Evolutionary conservation across 305 asterid species (phyloP).

Genomic region (Plantago lanceolata): DNA sequence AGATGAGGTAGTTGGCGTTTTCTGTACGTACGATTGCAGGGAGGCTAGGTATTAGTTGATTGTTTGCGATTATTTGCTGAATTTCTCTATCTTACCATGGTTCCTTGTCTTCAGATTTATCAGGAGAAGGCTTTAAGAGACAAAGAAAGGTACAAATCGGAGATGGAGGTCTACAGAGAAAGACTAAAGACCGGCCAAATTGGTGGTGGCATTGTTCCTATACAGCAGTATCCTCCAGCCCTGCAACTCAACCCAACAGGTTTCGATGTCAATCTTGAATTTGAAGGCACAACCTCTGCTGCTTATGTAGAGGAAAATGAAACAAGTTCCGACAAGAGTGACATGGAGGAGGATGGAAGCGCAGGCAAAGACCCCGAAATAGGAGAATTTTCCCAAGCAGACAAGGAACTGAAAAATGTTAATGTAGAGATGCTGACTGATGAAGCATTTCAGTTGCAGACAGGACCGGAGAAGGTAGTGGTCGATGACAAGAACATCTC

Average conservation of each 20-base stretch:
- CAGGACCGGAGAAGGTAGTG: slow-evolving; percentile 10
- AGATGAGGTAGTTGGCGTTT: no score
- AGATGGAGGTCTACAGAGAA: slow-evolving; percentile 62
- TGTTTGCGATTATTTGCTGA: no score
- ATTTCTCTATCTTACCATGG: not conserved
- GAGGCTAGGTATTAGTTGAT: not conserved
- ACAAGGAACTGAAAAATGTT: slow-evolving; percentile 31
- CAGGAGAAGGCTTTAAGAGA: slow-evolving; percentile 69
- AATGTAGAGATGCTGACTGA: slow-evolving; percentile 35
- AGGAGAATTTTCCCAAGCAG: slow-evolving; percentile 24
- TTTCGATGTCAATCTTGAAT: slow-evolving; percentile 22
- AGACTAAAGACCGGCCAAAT: slow-evolving; percentile 40
- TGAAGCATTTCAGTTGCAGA: slow-evolving; percentile 37
- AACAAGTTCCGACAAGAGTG: slow-evolving; percentile 28
- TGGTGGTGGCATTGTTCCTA: slow-evolving; percentile 6
- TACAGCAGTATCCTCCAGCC: slow-evolving; percentile 21
- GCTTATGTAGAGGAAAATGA: slow-evolving; percentile 27
- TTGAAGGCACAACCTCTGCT: slow-evolving; percentile 27
- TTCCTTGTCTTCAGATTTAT: slow-evolving; percentile 42
- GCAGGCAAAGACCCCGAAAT: slow-evolving; percentile 23
- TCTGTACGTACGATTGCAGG: no score
- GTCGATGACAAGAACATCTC: not conserved
- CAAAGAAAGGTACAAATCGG: slow-evolving; percentile 65
- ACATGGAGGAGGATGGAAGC: slow-evolving; percentile 33
- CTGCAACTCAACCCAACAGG: slow-evolving; percentile 28